A percentile compares a stretch with the other conserved stretches of the same genome.
These are phyloP conservation scores for Shiraia bambusicola DNA, from an alignment of 2,329 filamentous ascomycete genomes.

Conservation along the genomic window DNA sequence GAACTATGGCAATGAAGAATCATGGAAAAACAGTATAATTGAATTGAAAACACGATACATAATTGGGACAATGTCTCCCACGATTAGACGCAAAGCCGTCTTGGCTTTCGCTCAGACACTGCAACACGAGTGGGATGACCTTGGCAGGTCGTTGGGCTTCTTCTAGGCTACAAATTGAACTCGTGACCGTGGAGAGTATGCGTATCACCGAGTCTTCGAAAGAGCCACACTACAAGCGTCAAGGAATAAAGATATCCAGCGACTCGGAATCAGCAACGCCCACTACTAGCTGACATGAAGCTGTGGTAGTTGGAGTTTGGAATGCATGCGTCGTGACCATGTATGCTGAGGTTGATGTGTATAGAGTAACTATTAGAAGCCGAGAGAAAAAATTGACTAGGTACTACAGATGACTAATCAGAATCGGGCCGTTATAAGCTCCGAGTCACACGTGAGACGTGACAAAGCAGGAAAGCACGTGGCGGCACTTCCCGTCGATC, in stretches of 20 bases:
- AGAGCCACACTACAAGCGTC: conserved; percentile 60
- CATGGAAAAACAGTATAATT: no score
- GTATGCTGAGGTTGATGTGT: no score
- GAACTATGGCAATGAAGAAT: no score
- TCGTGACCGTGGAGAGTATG: conserved; percentile 70
- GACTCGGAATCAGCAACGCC: background rate
- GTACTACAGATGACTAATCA: no score
- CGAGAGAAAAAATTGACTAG: no score
- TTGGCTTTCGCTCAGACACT: conserved; percentile 73
- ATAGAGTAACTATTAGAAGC: no score
- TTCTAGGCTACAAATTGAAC: conserved; percentile 87
- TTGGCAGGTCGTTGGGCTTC: conserved; percentile 77
- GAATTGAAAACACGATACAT: no score
- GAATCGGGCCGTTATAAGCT: no score
- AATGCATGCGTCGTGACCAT: no score
- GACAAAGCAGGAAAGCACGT: no score
- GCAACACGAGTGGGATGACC: conserved; percentile 93
- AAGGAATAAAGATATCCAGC: background rate
- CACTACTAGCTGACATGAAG: conserved; percentile 2
- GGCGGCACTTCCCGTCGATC: no score
- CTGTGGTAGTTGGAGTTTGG: background rate
- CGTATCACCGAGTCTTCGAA: conserved; percentile 85
- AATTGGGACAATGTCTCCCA: conserved; percentile 63
- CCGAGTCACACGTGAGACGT: no score
- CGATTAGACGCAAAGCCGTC: conserved; percentile 86